Percentiles rank a stretch among this genome's conserved stretches.
Conservation (phyloP, 2,329 filamentous ascomycete genomes). For the Colletotrichum lindemuthianum region DNA sequence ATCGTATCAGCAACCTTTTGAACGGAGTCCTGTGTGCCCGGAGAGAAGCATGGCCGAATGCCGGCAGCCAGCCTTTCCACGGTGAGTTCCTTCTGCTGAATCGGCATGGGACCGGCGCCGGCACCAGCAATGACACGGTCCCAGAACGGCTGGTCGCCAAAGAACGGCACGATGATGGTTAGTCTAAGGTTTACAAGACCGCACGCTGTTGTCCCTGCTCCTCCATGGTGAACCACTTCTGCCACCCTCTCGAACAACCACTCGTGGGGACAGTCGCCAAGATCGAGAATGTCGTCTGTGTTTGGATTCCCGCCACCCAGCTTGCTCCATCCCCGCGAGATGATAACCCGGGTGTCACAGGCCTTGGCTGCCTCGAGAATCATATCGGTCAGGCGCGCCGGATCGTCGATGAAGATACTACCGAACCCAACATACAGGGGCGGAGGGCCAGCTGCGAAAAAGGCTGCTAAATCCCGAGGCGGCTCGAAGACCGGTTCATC, state of each 20-base stretch:
- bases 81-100: constrained; percentile 44
- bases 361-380: constrained; percentile 53
- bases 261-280: constrained; percentile 65
- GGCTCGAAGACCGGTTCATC: constrained; percentile 66
- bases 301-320: constrained; percentile 29
- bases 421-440: constrained; percentile 59
- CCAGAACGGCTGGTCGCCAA: constrained; percentile 58
- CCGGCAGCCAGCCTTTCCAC: constrained; percentile 56
- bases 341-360: constrained; percentile 58
- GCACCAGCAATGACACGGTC: constrained; percentile 50
- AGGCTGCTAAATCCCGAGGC: constrained; percentile 59
- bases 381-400: constrained; percentile 49
- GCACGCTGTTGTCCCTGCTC: constrained; percentile 67
- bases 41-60: constrained; percentile 57
- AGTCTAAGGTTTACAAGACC: constrained; percentile 61
- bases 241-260: constrained; percentile 67
- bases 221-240: constrained; percentile 67
- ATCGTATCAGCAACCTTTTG: constrained; percentile 47
- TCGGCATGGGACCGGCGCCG: constrained; percentile 50
- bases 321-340: constrained; percentile 51
- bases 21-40: constrained; percentile 43
- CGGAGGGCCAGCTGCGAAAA: constrained; percentile 51
- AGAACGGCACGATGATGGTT: constrained; percentile 64
- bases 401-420: constrained; percentile 59
- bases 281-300: constrained; percentile 51